Evolutionary conservation across 108 stramenopile species (phyloP).

Genomic region (Nitzschia sp.): DNA sequence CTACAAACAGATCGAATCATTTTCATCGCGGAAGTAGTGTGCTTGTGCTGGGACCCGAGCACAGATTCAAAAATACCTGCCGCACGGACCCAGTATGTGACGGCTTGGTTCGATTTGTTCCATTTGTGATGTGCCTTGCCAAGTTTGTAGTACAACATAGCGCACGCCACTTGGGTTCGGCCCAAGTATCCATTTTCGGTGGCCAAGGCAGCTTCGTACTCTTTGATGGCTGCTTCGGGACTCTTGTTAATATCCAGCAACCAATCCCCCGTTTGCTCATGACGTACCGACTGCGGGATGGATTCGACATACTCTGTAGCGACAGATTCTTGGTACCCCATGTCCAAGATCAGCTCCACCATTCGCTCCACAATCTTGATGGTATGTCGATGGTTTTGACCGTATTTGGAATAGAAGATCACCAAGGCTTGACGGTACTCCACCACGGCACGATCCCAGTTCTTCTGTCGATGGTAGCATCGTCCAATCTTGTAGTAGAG

Average conservation of each 20-base stretch:
- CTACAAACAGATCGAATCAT: too few relatives aligned
- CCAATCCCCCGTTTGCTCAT: constrained; percentile 6
- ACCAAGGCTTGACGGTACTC: constrained; percentile 3
- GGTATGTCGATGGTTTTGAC: not conserved
- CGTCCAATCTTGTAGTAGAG: constrained; percentile 2
- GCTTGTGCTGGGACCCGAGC: constrained; percentile 3
- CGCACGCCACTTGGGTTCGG: not conserved
- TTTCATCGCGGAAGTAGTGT: not conserved
- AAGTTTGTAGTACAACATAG: constrained; percentile 4
- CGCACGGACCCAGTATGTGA: not conserved
- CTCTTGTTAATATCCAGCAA: not conserved
- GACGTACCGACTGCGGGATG: not conserved
- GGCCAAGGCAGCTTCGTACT: not conserved
- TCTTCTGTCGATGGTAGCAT: not conserved
- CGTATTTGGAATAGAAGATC: not conserved
- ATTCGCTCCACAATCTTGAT: not conserved
- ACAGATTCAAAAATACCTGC: constrained; percentile 10
- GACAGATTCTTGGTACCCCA: constrained; percentile 4
- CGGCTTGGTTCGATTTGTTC: not conserved
- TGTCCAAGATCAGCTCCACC: not conserved
- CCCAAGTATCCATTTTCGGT: not conserved
- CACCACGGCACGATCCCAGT: constrained; percentile 1
- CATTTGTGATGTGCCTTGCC: constrained; percentile 2
- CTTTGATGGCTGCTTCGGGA: not conserved
- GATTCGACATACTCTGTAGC: not conserved